These are phyloP conservation scores for Ustulina deusta DNA, from an alignment of 2,329 filamentous ascomycete genomes.

Conservation along the genomic window DNA sequence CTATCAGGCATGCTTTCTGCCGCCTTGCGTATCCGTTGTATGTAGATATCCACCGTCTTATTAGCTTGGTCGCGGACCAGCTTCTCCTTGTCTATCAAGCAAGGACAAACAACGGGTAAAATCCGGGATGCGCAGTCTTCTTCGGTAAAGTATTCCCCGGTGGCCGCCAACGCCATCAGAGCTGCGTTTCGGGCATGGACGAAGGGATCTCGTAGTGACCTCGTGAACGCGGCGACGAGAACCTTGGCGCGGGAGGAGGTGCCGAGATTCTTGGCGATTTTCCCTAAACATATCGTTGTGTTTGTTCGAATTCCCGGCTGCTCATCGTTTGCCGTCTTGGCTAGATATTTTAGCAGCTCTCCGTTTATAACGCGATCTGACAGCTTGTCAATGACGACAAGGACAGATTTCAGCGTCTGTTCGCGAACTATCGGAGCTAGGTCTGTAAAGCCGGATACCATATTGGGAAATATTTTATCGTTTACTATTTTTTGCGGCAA, in stretches of 20 bases:
- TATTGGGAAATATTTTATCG: conserved; percentile 95
- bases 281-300: conserved; percentile 96
- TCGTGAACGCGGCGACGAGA: conserved; percentile 89
- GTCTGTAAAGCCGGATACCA: conserved; percentile 97
- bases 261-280: conserved; percentile 91
- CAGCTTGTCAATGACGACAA: conserved; percentile 87
- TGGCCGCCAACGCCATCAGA: conserved; percentile 86
- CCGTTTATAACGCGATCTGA: conserved; percentile 95
- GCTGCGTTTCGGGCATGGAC: conserved; percentile 93
- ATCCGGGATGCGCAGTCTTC: conserved; percentile 90
- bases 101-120: conserved; percentile 84
- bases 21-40: conserved; percentile 83
- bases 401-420: conserved; percentile 93
- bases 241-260: conserved; percentile 86
- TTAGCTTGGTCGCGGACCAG: conserved; percentile 90
- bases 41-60: conserved; percentile 88
- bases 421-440: conserved; percentile 90
- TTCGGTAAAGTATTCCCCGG: conserved; percentile 85
- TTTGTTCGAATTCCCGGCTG: conserved; percentile 98
- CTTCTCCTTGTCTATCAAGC: conserved; percentile 94
- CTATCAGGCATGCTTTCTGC: conserved; percentile 83
- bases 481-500: conserved; percentile 89
- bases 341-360: conserved; percentile 88
- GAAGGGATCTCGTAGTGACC: conserved; percentile 92
- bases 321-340: conserved; percentile 97